These are phyloP conservation scores for Suhomyces faveliae DNA, from an alignment of 805 yeast species.

Conservation along the genomic window DNA sequence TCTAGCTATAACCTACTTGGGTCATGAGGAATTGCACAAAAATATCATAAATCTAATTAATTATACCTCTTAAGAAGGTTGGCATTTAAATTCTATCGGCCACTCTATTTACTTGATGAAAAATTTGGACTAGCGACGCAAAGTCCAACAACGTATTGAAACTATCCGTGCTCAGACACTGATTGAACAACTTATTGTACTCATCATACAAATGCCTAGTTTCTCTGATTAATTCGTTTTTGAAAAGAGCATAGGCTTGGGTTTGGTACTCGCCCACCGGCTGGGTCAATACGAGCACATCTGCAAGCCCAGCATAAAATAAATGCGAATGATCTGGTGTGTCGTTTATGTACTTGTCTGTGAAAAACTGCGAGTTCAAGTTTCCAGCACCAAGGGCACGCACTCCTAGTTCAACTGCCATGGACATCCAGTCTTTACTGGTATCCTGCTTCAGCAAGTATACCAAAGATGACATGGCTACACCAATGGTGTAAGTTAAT, in stretches of 20 bases:
- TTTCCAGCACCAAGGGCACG: conserved; percentile 10
- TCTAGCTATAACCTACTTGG: conserved; percentile 14
- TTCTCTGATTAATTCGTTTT: conserved; percentile 18
- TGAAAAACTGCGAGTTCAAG: conserved; percentile 19
- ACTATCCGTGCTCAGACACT: conserved; percentile 6
- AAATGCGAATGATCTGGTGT: conserved; percentile 20
- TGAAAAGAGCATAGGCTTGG: conserved; percentile 18
- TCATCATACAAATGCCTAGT: conserved; percentile 19
- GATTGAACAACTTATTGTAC: conserved; percentile 7
- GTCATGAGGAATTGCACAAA: conserved; percentile 16
- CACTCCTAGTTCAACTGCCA: conserved; percentile 16
- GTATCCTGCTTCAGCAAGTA: conserved; percentile 13
- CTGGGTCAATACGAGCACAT: conserved; percentile 15
- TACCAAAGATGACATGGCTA: conserved; percentile 21
- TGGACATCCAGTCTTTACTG: conserved; percentile 17
- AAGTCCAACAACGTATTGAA: conserved; percentile 15
- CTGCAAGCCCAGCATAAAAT: conserved; percentile 24
- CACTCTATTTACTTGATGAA: conserved; percentile 16
- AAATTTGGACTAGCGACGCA: conserved; percentile 20
- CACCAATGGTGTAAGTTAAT: conserved; percentile 26
- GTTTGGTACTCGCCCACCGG: conserved; percentile 15
- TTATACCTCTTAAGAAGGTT: neutral
- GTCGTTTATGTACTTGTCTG: conserved; percentile 24
- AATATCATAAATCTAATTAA: neutral
- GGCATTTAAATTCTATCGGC: conserved; percentile 6